Evolutionary conservation across 768 basidiomycete species (phyloP).

Genomic region (Psilocybe cyanescens): DNA sequence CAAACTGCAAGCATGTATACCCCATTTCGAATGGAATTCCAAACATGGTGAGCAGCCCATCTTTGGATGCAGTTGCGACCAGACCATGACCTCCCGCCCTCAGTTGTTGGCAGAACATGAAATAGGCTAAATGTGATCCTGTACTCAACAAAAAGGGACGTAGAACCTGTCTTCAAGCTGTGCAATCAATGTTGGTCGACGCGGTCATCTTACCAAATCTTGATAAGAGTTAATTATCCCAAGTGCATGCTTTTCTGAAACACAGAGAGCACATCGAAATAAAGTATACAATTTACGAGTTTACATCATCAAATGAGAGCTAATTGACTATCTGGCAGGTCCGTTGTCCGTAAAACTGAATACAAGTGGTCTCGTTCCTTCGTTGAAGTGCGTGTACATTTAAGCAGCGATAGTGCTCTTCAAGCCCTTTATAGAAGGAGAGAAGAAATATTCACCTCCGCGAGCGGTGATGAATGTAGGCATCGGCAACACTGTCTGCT

Average conservation of each 20-base stretch:
- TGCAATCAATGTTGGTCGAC: not conserved
- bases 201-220: not conserved
- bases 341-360: constrained; percentile 5
- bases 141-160: not conserved
- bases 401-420: constrained; percentile 33
- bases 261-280: not conserved
- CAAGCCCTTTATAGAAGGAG: constrained; percentile 50
- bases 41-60: constrained; percentile 82
- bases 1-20: constrained; percentile 89
- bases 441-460: constrained; percentile 59
- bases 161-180: too few species aligned
- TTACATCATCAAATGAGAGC: not conserved
- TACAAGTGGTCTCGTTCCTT: constrained; percentile 1
- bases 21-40: constrained; percentile 94
- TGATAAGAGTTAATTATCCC: too few species aligned
- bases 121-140: constrained; percentile 49
- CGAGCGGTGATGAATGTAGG: constrained; percentile 46
- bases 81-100: not conserved
- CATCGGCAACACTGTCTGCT: constrained; percentile 34
- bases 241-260: not conserved
- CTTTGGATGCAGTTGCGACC: not conserved
- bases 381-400: not conserved
- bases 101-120: constrained; percentile 94
- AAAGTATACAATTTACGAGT: constrained; percentile 1
- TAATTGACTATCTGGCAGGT: constrained; percentile 1